These are phyloP conservation scores for Ulmus americana DNA, from an alignment of 331 rosid species.

Conservation along the genomic window DNA sequence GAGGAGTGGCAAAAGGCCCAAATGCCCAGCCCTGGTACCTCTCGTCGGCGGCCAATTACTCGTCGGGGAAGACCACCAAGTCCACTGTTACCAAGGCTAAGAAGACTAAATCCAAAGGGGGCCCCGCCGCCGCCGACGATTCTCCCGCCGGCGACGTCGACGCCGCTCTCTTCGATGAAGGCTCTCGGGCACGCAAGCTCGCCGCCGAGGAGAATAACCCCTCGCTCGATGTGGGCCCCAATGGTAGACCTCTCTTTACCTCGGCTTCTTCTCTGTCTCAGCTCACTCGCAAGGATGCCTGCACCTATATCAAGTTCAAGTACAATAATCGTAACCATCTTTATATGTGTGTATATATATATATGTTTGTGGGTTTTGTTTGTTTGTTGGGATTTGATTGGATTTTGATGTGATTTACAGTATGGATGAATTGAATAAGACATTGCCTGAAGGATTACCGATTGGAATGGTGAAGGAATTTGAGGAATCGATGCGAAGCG, in stretches of 20 bases:
- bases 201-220: slow-evolving; percentile 61
- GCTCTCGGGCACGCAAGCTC: slow-evolving; percentile 57
- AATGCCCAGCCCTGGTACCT: slow-evolving; percentile 25
- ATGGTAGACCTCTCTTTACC: slow-evolving; percentile 66
- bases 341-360: neutral
- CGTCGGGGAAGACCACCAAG: slow-evolving; percentile 37
- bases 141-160: slow-evolving; percentile 29
- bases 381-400: slow-evolving; percentile 1
- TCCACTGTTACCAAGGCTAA: neutral
- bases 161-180: slow-evolving; percentile 35
- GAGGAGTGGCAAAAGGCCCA: slow-evolving; percentile 21
- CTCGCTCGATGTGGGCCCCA: slow-evolving; percentile 62
- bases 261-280: slow-evolving; percentile 47
- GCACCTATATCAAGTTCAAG: slow-evolving; percentile 67
- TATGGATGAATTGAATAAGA: slow-evolving; percentile 45
- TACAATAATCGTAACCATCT: neutral
- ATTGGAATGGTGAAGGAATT: slow-evolving; percentile 82
- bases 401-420: slow-evolving; percentile 26
- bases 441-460: slow-evolving; percentile 80
- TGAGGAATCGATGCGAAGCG: slow-evolving; percentile 62
- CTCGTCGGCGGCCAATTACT: slow-evolving; percentile 24
- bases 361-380: neutral
- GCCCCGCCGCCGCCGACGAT: slow-evolving; percentile 19
- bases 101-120: slow-evolving; percentile 35
- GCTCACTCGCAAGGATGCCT: slow-evolving; percentile 45